Evolutionary conservation across 179 eudicot genomes (phyloP).

Genomic region (Amaranthus tricolor): DNA sequence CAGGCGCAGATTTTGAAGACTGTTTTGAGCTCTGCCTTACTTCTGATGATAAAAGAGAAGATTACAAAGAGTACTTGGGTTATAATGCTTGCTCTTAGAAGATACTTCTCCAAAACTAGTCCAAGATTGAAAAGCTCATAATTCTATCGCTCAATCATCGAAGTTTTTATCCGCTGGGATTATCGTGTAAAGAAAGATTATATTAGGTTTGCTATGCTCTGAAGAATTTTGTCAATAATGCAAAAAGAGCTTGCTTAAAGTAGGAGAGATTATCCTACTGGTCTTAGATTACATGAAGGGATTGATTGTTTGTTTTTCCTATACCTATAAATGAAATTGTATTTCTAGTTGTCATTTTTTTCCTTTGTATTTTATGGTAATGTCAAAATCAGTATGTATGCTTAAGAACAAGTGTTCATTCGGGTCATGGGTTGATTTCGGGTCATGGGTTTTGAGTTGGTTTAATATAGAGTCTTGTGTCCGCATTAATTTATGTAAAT

Average conservation of each 20-base stretch:
- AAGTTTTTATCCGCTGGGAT: not conserved
- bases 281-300: constrained; percentile 1
- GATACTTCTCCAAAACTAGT: constrained; percentile 34
- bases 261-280: not conserved
- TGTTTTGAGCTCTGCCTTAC: constrained; percentile 79
- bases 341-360: too few species aligned
- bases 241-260: constrained; percentile 19
- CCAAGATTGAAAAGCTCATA: constrained; percentile 54
- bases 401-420: too few species aligned
- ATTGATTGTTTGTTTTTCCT: not conserved
- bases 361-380: too few species aligned
- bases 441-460: too few species aligned
- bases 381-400: too few species aligned
- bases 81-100: constrained; percentile 62
- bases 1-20: constrained; percentile 88
- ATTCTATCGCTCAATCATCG: not conserved
- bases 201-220: not conserved
- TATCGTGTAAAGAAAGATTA: constrained; percentile 16
- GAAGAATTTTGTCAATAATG: not conserved
- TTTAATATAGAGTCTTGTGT: too few species aligned
- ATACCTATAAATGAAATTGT: not conserved
- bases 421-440: too few species aligned
- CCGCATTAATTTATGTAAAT: too few species aligned
- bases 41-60: constrained; percentile 89
- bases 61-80: constrained; percentile 71